Base-by-base conservation (phyloP, 345 rosid genomes). In the Ricinus communis region DNA sequence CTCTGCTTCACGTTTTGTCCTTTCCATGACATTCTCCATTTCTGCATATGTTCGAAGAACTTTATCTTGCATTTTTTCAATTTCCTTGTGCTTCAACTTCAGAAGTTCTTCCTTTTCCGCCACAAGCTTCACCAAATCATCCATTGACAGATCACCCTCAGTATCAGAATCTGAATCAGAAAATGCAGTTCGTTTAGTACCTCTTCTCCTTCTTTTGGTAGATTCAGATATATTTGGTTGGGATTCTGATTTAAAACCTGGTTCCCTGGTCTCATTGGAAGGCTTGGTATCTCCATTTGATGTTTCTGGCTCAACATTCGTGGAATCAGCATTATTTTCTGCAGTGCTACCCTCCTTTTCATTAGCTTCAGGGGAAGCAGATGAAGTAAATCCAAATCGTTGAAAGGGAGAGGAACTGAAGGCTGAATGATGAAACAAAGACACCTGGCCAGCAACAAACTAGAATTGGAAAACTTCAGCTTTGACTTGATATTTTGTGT, bases 1-100 rank as follows among this genome's bases (percentile, higher is more conserved):
- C 70, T 92, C 98, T 8, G 99, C 88, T 82, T 90, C 90, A 49
- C 99, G 96, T 76, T 81, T 88, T 38, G 93, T 91, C 74, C 97
- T 88, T 69, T 82, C 93, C 87, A 83, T 86, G 45, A 90, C 81
- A 85, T 95, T 95, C 84, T 95, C 93, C 93, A 83, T 86, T 82
- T 95, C 99, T 6, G 97, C 98, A 74, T 79, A 84, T 27, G 85
- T 61, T 1, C 94, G 89, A 43, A 92, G 87, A 74, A 88, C 84
- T 61, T 90, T 90, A 72, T 95, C 96, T 82, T 92, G 58, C 96
- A 95, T 85, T 69, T 77, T 67, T 66, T 82, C 83, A 5, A 90
- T 71, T 72, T 88, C 91, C 80, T 82, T 78, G 62, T 84, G 81
- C 81, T 92, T 91, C 43, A 30, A 68, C 73, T 84, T 86, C 79